Evolutionary conservation across 495 filamentous ascomycete genomes (phyloP), one percentile per base, ranked within the genome.

Genomic region (Trichodelitschia bisporula): DNA sequence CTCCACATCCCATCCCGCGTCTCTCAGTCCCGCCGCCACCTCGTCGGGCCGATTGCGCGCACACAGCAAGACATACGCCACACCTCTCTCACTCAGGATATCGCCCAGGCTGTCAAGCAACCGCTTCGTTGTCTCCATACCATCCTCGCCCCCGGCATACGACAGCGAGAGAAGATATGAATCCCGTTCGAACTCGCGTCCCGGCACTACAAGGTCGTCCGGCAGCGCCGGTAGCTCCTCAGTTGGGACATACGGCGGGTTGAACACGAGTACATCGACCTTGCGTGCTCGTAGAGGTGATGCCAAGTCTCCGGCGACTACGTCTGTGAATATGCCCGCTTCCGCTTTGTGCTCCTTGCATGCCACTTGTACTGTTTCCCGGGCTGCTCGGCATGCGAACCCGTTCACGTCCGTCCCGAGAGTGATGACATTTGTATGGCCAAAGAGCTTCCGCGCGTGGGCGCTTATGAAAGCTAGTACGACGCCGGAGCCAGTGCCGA

Each of bases 171-270:
- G 60, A 19, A 91, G 57, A 43, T 69, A 62, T n/a, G 72, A 79
- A 33, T 84, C 77, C 17, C 59, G 57, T 33, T 74, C 70, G 31
- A 72, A 79, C 26, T 48, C 41, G 4, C 44, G 43, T n/a, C n/a
- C n/a, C n/a, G n/a, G n/a, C n/a, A n/a, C n/a, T n/a, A n/a, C n/a
- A n/a, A n/a, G n/a, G 3, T 33, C 30, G 6, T 26, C 53, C 25
- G 39, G 46, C 1, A 64, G 34, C 5, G 50, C 33, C 1, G 73
- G 83, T 17, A 90, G 41, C n/a, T 66, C 62, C 11, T 63, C 53
- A 1, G 79, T 83, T 3, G 86, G 86, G 4, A 95, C 86, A 41
- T 97, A 97, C 0, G 86, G 86, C 19, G 86, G 86, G 45, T 97
- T 97, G 60, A 95, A 95, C 19, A 97, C 61, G 18, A 95, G 55